These are phyloP conservation scores for Plenodomus lindquistii DNA, from an alignment of 2,329 filamentous ascomycete genomes.

Conservation along the genomic window DNA sequence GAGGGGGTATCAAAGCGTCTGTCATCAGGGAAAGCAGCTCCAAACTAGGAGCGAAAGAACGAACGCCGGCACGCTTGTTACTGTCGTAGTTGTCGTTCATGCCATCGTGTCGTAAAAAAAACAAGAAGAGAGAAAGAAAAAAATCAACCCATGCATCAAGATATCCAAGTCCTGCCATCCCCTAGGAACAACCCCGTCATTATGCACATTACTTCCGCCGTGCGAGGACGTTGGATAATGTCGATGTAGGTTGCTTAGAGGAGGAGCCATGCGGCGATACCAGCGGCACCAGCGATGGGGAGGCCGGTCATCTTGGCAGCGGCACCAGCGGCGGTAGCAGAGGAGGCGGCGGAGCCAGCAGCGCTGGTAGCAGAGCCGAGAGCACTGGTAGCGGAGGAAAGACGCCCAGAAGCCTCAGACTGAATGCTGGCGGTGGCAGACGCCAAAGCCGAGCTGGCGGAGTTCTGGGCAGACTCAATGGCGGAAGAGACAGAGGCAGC, in stretches of 20 bases:
- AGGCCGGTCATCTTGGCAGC: constrained; percentile 42
- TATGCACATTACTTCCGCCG: constrained; percentile 40
- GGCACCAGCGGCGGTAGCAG: constrained; percentile 8
- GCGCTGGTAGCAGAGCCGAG: constrained; percentile 16
- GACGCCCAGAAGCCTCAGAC: constrained; percentile 17
- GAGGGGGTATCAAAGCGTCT: constrained; percentile 40
- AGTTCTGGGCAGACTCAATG: constrained; percentile 1
- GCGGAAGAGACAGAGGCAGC: constrained; percentile 9
- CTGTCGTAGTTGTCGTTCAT: constrained; percentile 28
- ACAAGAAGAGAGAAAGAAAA: constrained; percentile 15
- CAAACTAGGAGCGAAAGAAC: constrained; percentile 12
- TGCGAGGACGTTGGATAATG: constrained; percentile 22
- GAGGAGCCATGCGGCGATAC: constrained; percentile 42
- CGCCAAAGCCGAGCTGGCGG: constrained; percentile 13
- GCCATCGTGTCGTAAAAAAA: constrained; percentile 19
- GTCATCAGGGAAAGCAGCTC: not conserved
- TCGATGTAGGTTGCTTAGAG: constrained; percentile 34
- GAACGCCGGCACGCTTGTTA: constrained; percentile 23
- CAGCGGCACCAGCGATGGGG: constrained; percentile 42
- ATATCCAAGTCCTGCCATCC: constrained; percentile 28
- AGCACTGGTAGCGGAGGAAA: constrained; percentile 14
- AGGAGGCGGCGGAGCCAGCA: constrained; percentile 14
- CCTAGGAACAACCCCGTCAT: constrained; percentile 18
- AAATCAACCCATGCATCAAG: constrained; percentile 18
- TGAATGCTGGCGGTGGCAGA: constrained; percentile 7